Conservation (phyloP, 352 stramenopile species). For the Phytophthora niederhauseri region DNA sequence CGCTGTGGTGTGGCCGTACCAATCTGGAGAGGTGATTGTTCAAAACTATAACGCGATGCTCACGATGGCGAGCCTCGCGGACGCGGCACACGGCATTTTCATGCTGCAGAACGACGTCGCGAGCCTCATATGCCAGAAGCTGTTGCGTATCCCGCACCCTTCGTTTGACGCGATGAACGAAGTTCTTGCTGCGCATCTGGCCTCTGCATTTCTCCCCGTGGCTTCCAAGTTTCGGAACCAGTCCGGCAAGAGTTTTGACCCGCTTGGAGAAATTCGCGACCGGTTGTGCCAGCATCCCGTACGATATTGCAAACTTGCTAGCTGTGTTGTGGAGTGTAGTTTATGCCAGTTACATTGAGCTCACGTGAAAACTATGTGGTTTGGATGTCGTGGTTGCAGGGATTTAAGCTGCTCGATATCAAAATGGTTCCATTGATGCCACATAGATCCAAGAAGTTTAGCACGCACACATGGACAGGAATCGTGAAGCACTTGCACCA, state of each 20-base stretch:
- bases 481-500: conserved; percentile 79
- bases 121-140: conserved; percentile 55
- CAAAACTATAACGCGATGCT: conserved; percentile 93
- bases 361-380: background rate
- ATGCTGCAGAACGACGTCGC: conserved; percentile 78
- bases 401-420: conserved; percentile 74
- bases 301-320: background rate
- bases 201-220: conserved; percentile 54
- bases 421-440: conserved; percentile 77
- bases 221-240: conserved; percentile 4
- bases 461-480: conserved; percentile 72
- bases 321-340: background rate
- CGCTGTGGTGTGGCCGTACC: conserved; percentile 85
- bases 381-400: conserved; percentile 30
- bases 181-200: conserved; percentile 67
- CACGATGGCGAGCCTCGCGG: conserved; percentile 79
- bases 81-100: conserved; percentile 62
- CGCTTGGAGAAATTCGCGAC: conserved; percentile 46
- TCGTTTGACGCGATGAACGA: conserved; percentile 70
- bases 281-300: conserved; percentile 69
- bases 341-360: background rate
- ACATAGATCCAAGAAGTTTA: conserved; percentile 70
- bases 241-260: conserved; percentile 25
- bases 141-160: conserved; percentile 61
- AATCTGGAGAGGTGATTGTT: conserved; percentile 85